Conservation (phyloP, 1,284 basidiomycete species). For the Cutaneotrichosporon sp. region DNA sequence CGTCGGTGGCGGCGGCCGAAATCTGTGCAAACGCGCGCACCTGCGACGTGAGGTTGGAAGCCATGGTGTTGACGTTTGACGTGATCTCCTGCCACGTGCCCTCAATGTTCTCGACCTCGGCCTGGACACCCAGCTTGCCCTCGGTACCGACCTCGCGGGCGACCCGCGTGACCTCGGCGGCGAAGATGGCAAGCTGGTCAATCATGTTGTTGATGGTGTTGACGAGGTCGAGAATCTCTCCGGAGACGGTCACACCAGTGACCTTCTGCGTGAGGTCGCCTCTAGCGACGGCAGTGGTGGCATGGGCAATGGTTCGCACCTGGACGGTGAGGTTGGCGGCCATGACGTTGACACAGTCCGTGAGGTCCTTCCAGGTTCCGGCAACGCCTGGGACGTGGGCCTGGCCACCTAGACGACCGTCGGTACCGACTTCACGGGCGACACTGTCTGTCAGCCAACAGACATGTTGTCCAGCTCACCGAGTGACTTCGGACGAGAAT, state of each 20-base stretch:
- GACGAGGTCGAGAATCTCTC: constrained; percentile 91
- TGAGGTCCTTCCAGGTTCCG: constrained; percentile 93
- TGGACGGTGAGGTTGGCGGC: constrained; percentile 74
- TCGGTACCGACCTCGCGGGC: constrained; percentile 94
- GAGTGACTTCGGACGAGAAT: constrained; percentile 68
- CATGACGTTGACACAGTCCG: constrained; percentile 85
- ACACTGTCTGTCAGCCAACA: constrained; percentile 54
- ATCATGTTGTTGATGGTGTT: constrained; percentile 87
- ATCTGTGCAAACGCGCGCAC: constrained; percentile 99
- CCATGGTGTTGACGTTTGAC: constrained; percentile 91
- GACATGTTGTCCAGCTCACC: constrained; percentile 43
- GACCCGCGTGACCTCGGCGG: constrained; percentile 92
- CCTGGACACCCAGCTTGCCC: constrained; percentile 95
- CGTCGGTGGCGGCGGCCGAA: constrained; percentile 96
- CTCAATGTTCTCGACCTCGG: constrained; percentile 94
- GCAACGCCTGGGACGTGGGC: constrained; percentile 82
- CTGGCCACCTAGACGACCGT: constrained; percentile 94
- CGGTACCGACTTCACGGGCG: constrained; percentile 89
- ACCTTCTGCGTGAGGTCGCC: constrained; percentile 96
- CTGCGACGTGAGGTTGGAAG: constrained; percentile 92
- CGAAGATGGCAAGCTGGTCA: constrained; percentile 91
- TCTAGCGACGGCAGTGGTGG: constrained; percentile 92
- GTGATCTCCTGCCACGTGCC: constrained; percentile 99
- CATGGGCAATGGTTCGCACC: constrained; percentile 91
- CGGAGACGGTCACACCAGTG: constrained; percentile 84